Evolutionary conservation across 2,329 filamentous ascomycete species (phyloP).

Genomic region (Acephala macrosclerotiorum): DNA sequence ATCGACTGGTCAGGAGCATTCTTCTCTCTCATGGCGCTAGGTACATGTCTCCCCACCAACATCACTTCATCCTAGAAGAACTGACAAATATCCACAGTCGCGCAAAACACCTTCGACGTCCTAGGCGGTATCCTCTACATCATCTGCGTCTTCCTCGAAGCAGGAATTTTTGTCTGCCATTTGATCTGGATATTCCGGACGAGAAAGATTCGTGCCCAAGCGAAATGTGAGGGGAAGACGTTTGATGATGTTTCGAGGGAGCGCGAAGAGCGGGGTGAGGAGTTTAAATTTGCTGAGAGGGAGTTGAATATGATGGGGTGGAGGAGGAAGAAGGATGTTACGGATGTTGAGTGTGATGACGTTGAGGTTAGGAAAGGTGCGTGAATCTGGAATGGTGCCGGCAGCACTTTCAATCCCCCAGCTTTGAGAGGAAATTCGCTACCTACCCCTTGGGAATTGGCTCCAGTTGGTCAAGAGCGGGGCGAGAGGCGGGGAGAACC

Average conservation of each 20-base stretch:
- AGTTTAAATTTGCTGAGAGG: constrained; percentile 11
- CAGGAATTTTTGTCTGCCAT: constrained; percentile 15
- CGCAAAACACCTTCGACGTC: constrained; percentile 20
- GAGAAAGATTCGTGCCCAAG: constrained; percentile 11
- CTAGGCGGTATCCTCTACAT: constrained; percentile 18
- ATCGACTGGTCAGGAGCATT: constrained; percentile 20
- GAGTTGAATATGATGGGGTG: constrained; percentile 3
- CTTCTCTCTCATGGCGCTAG: constrained; percentile 20
- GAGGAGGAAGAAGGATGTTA: constrained; percentile 3
- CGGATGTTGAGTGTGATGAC: background rate
- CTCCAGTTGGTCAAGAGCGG: too few relatives aligned
- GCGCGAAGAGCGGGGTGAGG: background rate
- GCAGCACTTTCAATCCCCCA: background rate
- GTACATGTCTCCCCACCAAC: background rate
- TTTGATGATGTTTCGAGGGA: constrained; percentile 18
- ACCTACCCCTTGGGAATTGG: background rate
- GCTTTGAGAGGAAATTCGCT: background rate
- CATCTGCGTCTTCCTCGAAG: constrained; percentile 18
- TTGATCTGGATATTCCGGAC: constrained; percentile 19
- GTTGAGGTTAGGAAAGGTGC: constrained; percentile 2
- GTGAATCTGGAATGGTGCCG: background rate
- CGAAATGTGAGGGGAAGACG: constrained; percentile 14
- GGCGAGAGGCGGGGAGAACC: too few relatives aligned
- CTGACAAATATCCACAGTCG: constrained; percentile 7
- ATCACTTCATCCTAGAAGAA: background rate